These are phyloP conservation scores for Fusarium buxicola DNA, from an alignment of 2,329 filamentous ascomycete genomes.

Conservation along the genomic window DNA sequence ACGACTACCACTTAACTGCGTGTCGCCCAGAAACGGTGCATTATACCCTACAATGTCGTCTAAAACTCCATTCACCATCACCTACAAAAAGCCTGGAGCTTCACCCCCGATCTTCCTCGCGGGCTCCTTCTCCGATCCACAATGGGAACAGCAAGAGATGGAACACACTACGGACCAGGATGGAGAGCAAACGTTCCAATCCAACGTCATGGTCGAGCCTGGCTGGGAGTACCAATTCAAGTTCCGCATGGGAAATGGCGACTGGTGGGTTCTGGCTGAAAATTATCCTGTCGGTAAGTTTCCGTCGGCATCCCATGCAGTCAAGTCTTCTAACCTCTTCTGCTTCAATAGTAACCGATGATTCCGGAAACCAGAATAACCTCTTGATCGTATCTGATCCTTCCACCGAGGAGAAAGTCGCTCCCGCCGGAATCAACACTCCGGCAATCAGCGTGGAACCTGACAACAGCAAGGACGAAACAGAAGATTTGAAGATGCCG, in stretches of 20 bases:
- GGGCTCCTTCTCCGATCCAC: conserved; percentile 73
- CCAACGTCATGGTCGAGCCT: conserved; percentile 64
- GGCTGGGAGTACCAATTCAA: conserved; percentile 78
- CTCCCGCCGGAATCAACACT: conserved; percentile 19
- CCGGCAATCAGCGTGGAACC: conserved; percentile 22
- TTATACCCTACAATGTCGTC: conserved; percentile 19
- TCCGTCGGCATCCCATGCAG: background rate
- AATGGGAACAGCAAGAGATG: conserved; percentile 78
- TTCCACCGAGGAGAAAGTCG: conserved; percentile 22
- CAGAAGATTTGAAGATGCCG: conserved; percentile 49
- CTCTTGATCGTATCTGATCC: conserved; percentile 49
- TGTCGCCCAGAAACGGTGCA: conserved; percentile 13
- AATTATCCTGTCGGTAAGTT: conserved; percentile 67
- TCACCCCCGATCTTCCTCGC: conserved; percentile 77
- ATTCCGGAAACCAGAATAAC: conserved; percentile 62
- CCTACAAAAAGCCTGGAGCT: conserved; percentile 69
- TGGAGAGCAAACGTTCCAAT: conserved; percentile 69
- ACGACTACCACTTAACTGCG: background rate
- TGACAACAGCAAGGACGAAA: conserved; percentile 26
- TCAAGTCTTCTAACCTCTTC: conserved; percentile 14
- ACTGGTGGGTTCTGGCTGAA: conserved; percentile 79
- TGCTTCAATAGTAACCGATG: conserved; percentile 52
- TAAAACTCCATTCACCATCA: conserved; percentile 64
- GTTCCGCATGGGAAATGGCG: conserved; percentile 73
- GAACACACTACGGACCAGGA: conserved; percentile 60